phyloP scores from a whole-genome alignment of 768 basidiomycete genomes.

The Boletus eberwhitei region DNA sequence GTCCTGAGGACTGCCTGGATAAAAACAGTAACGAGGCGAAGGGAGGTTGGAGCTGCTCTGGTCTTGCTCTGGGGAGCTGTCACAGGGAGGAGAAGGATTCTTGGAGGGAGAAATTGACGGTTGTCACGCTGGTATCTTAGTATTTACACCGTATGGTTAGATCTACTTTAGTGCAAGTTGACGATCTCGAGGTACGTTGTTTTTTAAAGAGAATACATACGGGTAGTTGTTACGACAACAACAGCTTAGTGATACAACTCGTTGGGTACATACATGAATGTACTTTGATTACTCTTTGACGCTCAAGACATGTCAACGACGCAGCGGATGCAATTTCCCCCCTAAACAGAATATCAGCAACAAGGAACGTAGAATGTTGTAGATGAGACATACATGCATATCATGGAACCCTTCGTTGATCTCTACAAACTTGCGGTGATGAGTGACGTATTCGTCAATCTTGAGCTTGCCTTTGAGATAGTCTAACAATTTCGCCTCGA shows the following conservation, averaged over 20 bases:
- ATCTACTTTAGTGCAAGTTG: not conserved
- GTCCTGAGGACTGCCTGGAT: slow-evolving; percentile 59
- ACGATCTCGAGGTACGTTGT: not conserved
- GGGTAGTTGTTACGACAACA: too few species aligned
- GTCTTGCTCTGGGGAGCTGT: slow-evolving; percentile 68
- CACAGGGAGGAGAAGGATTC: slow-evolving; percentile 55
- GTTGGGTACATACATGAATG: not conserved
- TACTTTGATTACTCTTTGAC: not conserved
- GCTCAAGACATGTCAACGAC: slow-evolving; percentile 82
- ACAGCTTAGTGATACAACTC: slow-evolving; percentile 3
- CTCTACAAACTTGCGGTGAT: slow-evolving; percentile 66
- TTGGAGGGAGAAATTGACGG: slow-evolving; percentile 35
- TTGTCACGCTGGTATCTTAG: slow-evolving; percentile 3
- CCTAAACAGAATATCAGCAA: slow-evolving; percentile 29
- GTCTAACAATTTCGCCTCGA: slow-evolving; percentile 41
- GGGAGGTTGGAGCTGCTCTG: slow-evolving; percentile 66
- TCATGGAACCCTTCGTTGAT: slow-evolving; percentile 90
- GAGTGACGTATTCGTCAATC: slow-evolving; percentile 96
- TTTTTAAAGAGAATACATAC: not conserved
- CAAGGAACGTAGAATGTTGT: not conserved
- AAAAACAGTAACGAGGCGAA: slow-evolving; percentile 63
- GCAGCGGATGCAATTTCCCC: slow-evolving; percentile 89
- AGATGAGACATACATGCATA: slow-evolving; percentile 81
- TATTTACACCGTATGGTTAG: slow-evolving; percentile 11
- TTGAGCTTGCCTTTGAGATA: slow-evolving; percentile 80